A percentile compares a stretch with the other conserved stretches of the same genome.
Evolutionary conservation across 441 rosid species (phyloP).

Genomic region (Jatropha podagrica): DNA sequence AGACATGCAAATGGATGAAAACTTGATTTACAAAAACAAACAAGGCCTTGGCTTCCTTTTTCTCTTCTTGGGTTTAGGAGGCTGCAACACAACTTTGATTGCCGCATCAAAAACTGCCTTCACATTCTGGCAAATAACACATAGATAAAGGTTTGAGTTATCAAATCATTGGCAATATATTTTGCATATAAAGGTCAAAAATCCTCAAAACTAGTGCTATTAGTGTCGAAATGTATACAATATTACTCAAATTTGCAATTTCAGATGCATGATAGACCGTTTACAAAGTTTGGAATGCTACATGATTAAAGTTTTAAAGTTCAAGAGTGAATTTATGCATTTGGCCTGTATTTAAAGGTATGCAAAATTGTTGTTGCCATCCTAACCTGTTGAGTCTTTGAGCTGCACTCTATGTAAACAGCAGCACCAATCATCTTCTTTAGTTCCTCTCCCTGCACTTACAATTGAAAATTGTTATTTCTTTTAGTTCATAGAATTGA

Average conservation of each 20-base stretch:
- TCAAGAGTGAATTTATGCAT: no score
- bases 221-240: no score
- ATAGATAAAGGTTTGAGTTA: not conserved
- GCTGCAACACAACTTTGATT: conserved; percentile 70
- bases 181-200: not conserved
- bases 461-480: not conserved
- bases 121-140: conserved; percentile 50
- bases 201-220: no score
- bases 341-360: no score
- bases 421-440: conserved; percentile 81
- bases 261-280: no score
- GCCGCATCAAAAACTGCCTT: conserved; percentile 86
- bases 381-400: conserved; percentile 84
- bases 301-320: no score
- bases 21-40: conserved; percentile 19
- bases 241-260: no score
- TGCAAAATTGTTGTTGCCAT: not conserved
- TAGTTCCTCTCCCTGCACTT: conserved; percentile 75
- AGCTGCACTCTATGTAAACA: conserved; percentile 80
- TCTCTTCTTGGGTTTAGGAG: conserved; percentile 71
- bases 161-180: not conserved
- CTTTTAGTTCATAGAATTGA: not conserved
- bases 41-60: conserved; percentile 36
- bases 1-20: not conserved
- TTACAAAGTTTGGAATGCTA: no score